Evolutionary conservation across 768 basidiomycete species (phyloP).

Genomic region (Collybia mongolica): DNA sequence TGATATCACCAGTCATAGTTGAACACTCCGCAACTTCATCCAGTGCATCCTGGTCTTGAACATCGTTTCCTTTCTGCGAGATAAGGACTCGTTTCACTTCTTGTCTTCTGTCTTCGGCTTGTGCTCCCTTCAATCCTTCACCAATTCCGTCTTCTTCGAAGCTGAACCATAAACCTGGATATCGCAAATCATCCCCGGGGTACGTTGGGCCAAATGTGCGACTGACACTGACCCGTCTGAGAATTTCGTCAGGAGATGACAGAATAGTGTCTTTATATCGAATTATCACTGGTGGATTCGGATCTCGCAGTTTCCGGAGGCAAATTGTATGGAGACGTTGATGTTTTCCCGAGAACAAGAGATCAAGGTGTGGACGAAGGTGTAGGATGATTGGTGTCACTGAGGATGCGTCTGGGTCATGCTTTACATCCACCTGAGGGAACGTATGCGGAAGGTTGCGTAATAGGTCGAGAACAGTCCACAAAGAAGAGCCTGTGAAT

Average conservation of each 20-base stretch:
- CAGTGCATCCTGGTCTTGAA: conserved; percentile 60
- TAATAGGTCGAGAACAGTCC: conserved; percentile 71
- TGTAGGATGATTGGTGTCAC: conserved; percentile 77
- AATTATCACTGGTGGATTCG: conserved; percentile 64
- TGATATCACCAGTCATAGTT: conserved; percentile 71
- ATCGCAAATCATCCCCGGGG: conserved; percentile 69
- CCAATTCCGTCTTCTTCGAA: conserved; percentile 73
- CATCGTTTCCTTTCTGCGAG: conserved; percentile 62
- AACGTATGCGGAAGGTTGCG: conserved; percentile 66
- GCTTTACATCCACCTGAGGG: conserved; percentile 83
- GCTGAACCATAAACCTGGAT: conserved; percentile 83
- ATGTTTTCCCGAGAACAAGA: conserved; percentile 78
- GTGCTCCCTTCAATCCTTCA: conserved; percentile 52
- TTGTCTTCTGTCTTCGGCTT: conserved; percentile 63
- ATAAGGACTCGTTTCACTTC: conserved; percentile 78
- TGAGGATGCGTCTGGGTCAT: conserved; percentile 68
- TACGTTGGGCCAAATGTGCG: conserved; percentile 84
- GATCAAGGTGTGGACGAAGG: conserved; percentile 76
- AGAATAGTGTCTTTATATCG: conserved; percentile 66
- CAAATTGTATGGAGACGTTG: conserved; percentile 82
- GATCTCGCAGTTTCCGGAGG: conserved; percentile 63
- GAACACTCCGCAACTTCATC: conserved; percentile 69
- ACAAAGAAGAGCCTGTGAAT: conserved; percentile 66
- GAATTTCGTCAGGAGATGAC: conserved; percentile 57
- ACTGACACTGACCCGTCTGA: conserved; percentile 65